Evolutionary conservation across 305 asterid genomes (phyloP), one percentile per base, ranked within the genome.

Genomic region (Fraxinus sp.): DNA sequence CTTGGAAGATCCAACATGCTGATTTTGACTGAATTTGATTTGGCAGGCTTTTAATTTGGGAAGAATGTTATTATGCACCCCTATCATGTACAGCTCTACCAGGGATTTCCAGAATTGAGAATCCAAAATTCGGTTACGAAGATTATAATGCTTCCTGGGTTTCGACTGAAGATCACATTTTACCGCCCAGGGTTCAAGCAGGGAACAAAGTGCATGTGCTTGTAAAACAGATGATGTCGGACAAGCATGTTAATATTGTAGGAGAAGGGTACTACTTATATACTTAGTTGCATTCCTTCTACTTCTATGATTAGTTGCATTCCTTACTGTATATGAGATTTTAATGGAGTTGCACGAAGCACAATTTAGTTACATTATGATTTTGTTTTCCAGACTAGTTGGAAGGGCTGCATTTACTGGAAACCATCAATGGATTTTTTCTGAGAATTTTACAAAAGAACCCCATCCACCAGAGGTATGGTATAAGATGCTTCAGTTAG

Each of bases 391-490:
- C 93, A 93, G 97, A 78, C 90, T 92, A 81, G 88, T 91, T 64
- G 97, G 97, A 83, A 87, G 90, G 73, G 93, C 87, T 82, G 97
- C 97, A 11, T 91, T 90, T 84, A 90, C 91, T 4, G 96, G 97
- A 81, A 90, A 81, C 77, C 87, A 92, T 85, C 94, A 89, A 80
- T 93, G 97, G 97, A 79, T 93, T 84, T 85, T 89, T 68, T 82
- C 87, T n/a, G 89, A 89, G 52, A 86, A 87, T 68, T 88, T 62
- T 81, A 83, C 84, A 74, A 82, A 85, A 82, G 93, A 87, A 80
- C 52, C 85, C 59, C 83, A 87, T 87, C 92, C 93, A 71, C 88
- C 87, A 9, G 94, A 92, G 97, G 97, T 93, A 88, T 82, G 73
- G 36, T 79, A n/a, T 71, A 43, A 72, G 33, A 68, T 39, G n/a